These are phyloP conservation scores for Populus davidiana DNA, from an alignment of 345 rosid genomes.

Conservation along the genomic window DNA sequence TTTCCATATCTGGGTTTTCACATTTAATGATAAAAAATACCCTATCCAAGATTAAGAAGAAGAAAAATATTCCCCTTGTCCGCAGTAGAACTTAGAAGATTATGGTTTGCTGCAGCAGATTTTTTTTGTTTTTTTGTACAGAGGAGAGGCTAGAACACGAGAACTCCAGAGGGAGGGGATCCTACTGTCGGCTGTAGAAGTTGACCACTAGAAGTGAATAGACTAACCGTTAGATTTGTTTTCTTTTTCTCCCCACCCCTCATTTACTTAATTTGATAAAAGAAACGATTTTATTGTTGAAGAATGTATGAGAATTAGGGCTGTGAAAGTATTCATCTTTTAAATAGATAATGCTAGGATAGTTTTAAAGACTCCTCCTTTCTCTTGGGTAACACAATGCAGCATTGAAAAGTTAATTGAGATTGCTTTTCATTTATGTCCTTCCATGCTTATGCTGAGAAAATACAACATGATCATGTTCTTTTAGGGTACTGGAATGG, in stretches of 20 bases:
- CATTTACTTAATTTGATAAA: background rate
- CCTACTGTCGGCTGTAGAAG: background rate
- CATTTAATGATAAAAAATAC: background rate
- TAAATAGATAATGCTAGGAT: background rate
- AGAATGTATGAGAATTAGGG: background rate
- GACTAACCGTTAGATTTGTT: background rate
- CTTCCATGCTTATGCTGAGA: background rate
- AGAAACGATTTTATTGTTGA: too few species aligned
- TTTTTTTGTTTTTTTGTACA: background rate
- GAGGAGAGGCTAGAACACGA: too few species aligned
- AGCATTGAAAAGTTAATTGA: background rate
- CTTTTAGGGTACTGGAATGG: slow-evolving; percentile 72
- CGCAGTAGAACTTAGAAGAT: background rate
- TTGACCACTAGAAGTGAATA: background rate
- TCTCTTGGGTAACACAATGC: background rate
- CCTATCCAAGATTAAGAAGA: background rate
- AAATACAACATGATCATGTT: background rate
- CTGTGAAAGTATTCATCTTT: background rate
- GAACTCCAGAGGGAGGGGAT: too few species aligned
- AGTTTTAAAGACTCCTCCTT: background rate
- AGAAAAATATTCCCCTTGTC: background rate
- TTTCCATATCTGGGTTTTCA: background rate
- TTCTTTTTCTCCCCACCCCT: background rate
- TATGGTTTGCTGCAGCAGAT: background rate
- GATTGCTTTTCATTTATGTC: background rate